Base-by-base conservation (phyloP, 176 grass and related monocot species). In the Ampelocalamus luodianensis region DNA sequence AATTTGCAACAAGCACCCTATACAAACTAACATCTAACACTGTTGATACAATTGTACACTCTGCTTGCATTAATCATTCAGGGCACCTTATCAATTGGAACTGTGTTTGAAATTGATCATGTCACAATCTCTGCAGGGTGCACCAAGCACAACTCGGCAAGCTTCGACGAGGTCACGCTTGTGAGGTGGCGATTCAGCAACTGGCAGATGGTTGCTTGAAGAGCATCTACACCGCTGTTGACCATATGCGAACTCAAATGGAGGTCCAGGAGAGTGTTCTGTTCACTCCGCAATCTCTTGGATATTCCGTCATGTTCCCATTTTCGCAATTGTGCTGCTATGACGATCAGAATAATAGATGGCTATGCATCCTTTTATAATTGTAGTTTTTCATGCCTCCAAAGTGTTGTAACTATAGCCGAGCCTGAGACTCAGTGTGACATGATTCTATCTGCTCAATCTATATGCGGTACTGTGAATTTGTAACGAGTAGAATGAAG, bases 131-230 rank as follows among this genome's bases (percentile, higher is more conserved):
- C 37, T 83, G 50, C 87, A 92, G 90, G 85, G 79, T 22, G 74
- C 86, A 5, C 58, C 82, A 45, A 82, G 40, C 49, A 17, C 26
- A 63, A 8, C 83, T 5, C 74, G 50, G 42, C 49, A 86, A 83
- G 74, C 44, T 88, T 71, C 68, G 12, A 56, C 83, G 16, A 89
- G 68, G 68, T 71, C 90, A 49, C 90, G 83, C 32, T 65, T 92
- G 61, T 92, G 83, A 92, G 42, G 48, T 22, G 37, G 37, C 36
- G 54, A 3, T 53, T 63, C 3, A 48, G 43, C 27, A 49, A 27
- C 5, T 50, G 64, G 54, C 20, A 18, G 29, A 56, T 4, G 27
- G n/a, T 44, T 66, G 43, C 72, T 61, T 20, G 8, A 67, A 8
- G 27, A 64, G 6, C 80, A n/a, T 53, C 6, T 43, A 48, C 54